Conservation (phyloP, 2,329 filamentous ascomycete species). For the Colletotrichum camelliae region DNA sequence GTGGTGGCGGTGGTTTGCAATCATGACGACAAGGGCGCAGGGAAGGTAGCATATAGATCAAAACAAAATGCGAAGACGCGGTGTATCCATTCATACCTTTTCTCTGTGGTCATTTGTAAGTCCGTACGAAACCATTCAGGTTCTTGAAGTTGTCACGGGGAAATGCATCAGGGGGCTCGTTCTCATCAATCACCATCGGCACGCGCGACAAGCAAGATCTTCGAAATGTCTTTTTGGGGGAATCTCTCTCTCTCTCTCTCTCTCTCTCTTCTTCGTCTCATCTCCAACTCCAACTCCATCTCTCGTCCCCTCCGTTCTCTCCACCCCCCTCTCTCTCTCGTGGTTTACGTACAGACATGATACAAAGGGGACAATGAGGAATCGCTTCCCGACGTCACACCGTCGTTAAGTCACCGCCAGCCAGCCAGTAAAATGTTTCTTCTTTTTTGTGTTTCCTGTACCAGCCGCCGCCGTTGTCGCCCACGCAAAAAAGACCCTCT, state of each 20-base stretch:
- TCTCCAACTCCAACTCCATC: neutral
- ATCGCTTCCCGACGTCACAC: slow-evolving; percentile 16
- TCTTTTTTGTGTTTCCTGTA: slow-evolving; percentile 5
- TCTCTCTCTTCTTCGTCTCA: neutral
- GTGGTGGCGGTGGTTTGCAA: neutral
- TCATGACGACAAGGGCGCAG: neutral
- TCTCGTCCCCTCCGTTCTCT: neutral
- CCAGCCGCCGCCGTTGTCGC: slow-evolving; percentile 4
- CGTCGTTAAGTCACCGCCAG: slow-evolving; percentile 8
- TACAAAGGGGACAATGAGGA: slow-evolving; percentile 17
- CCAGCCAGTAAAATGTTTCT: neutral
- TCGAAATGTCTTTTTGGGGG: neutral
- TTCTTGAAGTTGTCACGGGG: neutral
- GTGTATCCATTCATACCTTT: neutral
- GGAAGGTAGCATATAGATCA: neutral
- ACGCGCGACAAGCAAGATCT: neutral
- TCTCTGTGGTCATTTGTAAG: neutral
- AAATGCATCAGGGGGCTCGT: neutral
- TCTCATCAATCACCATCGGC: neutral
- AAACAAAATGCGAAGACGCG: neutral
- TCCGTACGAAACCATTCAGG: neutral
- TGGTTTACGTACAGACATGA: slow-evolving; percentile 22
- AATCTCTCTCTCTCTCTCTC: neutral
- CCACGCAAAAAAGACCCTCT: slow-evolving; percentile 5
- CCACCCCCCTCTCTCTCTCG: neutral